These are phyloP conservation scores for Fusarium udum DNA, from an alignment of 2,329 filamentous ascomycete genomes.

Conservation along the genomic window DNA sequence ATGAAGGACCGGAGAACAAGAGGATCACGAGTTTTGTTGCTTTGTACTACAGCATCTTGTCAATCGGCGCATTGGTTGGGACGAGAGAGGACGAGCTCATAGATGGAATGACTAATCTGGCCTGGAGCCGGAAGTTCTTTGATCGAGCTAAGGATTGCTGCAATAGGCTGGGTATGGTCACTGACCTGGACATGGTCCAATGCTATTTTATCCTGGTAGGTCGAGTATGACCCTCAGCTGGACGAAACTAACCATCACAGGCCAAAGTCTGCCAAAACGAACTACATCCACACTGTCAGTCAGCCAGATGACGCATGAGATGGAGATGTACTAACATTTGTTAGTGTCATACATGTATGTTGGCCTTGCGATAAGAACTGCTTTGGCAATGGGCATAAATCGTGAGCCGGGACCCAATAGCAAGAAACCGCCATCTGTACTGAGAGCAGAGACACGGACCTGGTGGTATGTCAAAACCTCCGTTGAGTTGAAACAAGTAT, in stretches of 20 bases:
- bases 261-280: not conserved
- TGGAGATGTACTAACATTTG: accelerated
- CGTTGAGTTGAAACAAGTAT: accelerated
- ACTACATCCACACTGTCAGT: not conserved
- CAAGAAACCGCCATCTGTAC: not conserved
- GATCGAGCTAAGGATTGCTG: not conserved
- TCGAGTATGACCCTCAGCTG: accelerated
- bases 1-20: not conserved
- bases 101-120: not conserved
- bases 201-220: not conserved
- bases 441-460: not conserved
- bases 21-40: not conserved
- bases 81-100: not conserved
- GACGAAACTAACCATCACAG: accelerated
- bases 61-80: accelerated
- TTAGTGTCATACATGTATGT: not conserved
- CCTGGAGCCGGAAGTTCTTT: not conserved
- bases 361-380: not conserved
- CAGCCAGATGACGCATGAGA: accelerated
- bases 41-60: not conserved
- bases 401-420: not conserved
- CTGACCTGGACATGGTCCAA: not conserved
- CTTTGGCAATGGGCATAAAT: not conserved
- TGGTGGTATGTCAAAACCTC: not conserved
- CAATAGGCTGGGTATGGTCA: not conserved